phyloP scores from a whole-genome alignment of 257 asterid genomes.

The Pogostemon cablin region DNA sequence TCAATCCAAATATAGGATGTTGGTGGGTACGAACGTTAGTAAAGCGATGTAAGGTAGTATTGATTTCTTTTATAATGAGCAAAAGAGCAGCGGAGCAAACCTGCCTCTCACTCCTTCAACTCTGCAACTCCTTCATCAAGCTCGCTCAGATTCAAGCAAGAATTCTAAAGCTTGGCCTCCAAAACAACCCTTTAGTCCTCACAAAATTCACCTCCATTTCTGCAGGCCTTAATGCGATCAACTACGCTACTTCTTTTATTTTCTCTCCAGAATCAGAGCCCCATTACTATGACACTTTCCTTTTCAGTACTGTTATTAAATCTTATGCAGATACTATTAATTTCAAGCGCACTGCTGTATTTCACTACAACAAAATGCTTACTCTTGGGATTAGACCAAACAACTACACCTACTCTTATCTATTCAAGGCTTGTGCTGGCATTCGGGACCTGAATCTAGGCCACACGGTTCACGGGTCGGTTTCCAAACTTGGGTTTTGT shows the following conservation, averaged over 20 bases:
- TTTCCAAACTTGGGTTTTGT: conserved; percentile 56
- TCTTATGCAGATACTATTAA: conserved; percentile 57
- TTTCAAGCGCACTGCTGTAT: conserved; percentile 45
- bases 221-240: conserved; percentile 51
- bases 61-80: conserved; percentile 28
- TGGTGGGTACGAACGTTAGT: too few relatives aligned
- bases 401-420: conserved; percentile 76
- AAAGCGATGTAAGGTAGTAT: too few relatives aligned
- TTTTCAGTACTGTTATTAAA: conserved; percentile 70
- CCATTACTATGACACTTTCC: conserved; percentile 63
- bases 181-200: conserved; percentile 62
- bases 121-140: conserved; percentile 59
- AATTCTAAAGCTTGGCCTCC: conserved; percentile 66
- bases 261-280: conserved; percentile 52
- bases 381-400: conserved; percentile 51
- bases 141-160: conserved; percentile 64
- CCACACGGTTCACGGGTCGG: conserved; percentile 56
- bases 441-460: conserved; percentile 55
- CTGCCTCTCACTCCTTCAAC: conserved; percentile 63
- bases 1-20: too few relatives aligned
- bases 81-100: conserved; percentile 66
- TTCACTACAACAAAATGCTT: conserved; percentile 52
- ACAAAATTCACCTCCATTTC: conserved; percentile 69
- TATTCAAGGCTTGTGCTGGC: conserved; percentile 85
- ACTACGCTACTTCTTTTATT: conserved; percentile 61